These are phyloP conservation scores for Sporopachydermia lactativora DNA, from an alignment of 805 yeast species.

Conservation along the genomic window DNA sequence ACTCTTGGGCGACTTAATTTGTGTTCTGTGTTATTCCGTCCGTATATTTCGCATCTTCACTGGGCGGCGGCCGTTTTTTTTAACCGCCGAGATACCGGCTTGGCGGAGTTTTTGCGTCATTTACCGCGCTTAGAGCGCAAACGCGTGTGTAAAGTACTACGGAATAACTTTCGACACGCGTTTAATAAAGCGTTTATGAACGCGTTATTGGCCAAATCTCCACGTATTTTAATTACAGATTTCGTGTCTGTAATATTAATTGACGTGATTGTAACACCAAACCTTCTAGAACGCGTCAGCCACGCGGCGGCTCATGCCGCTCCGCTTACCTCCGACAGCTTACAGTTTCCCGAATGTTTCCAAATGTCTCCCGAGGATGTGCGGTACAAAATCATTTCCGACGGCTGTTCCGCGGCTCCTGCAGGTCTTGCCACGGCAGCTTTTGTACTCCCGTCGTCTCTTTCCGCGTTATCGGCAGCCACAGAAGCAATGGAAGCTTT, in stretches of 20 bases:
- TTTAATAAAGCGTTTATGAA: background rate
- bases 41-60: slow-evolving; percentile 1
- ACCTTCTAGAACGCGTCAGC: background rate
- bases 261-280: background rate
- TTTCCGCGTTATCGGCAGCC: background rate
- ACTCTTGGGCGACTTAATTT: background rate
- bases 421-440: background rate
- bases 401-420: background rate
- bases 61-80: background rate
- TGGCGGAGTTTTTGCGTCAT: background rate
- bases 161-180: background rate
- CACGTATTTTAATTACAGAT: background rate
- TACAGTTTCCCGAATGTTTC: too few species aligned
- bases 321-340: too few species aligned
- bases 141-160: background rate
- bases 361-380: background rate
- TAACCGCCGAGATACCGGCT: background rate
- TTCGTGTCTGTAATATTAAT: background rate
- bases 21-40: background rate
- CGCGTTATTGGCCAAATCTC: slow-evolving; percentile 1
- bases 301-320: background rate
- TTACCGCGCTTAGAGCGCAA: background rate
- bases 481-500: background rate
- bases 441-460: background rate
- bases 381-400: background rate